A percentile compares a stretch with the other conserved stretches of the same genome.
phyloP scores from a whole-genome alignment of 192 early-diverging fungal species.

The Coemansia javaensis region DNA sequence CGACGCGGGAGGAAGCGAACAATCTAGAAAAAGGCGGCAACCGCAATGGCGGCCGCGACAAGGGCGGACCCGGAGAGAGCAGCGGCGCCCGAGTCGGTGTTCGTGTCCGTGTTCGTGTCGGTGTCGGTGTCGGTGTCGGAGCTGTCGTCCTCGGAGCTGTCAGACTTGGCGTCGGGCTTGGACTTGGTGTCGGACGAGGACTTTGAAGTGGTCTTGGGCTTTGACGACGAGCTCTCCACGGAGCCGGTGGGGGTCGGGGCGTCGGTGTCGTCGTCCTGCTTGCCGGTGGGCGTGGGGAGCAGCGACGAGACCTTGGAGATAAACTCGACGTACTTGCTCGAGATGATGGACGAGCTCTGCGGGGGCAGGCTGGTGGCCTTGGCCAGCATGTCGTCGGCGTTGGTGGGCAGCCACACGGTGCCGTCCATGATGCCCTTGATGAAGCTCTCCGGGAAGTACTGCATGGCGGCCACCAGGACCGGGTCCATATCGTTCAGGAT shows the following conservation, averaged over 20 bases:
- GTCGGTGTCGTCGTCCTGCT: neutral
- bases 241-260: neutral
- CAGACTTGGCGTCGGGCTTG: neutral
- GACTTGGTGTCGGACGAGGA: neutral
- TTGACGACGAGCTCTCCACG: neutral
- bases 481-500: conserved; percentile 27
- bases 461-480: conserved; percentile 22
- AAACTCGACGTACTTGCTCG: conserved; percentile 32
- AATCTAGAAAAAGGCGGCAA: neutral
- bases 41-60: neutral
- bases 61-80: neutral
- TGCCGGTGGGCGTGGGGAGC: conserved; percentile 14
- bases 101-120: neutral
- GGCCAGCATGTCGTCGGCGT: conserved; percentile 14
- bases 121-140: neutral
- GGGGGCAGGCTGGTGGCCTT: conserved; percentile 20
- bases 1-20: neutral
- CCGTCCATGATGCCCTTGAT: conserved; percentile 25
- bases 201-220: neutral
- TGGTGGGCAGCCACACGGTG: conserved; percentile 21
- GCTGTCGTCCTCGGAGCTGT: neutral
- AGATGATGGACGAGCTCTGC: conserved; percentile 8
- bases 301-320: conserved; percentile 17
- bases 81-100: too few species aligned
- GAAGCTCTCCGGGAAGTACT: conserved; percentile 19